Base-by-base conservation (phyloP, 2,329 filamentous ascomycete species). In the Ascochyta koolunga region DNA sequence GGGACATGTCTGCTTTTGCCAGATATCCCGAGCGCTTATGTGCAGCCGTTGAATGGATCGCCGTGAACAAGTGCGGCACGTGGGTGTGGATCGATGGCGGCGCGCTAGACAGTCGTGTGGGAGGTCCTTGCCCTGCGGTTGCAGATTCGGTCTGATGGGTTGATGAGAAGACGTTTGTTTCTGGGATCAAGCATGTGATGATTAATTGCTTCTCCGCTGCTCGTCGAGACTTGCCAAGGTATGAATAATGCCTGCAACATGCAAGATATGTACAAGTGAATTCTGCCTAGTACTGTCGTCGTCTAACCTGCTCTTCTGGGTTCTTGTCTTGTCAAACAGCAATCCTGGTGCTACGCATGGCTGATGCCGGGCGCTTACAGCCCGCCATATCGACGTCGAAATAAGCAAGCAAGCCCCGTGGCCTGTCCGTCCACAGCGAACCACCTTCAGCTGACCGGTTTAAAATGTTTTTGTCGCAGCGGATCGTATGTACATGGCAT, bases 381-480 rank as follows among this genome's bases (percentile, higher is more conserved):
- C 31, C 37, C 29, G 22, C 29, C 16, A 21, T 8, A 21, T 22
- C 13, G 48, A 45, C 35, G 42, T 52, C 37, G 32, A 39, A 33
- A 44, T 16, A 54, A 48, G 44, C 50, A 48, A 48, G 43, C 27
- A 39, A 21, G 22, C 16, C 38, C 42, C 22, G n/a, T 33, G 18
- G 27, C 33, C 24, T 6, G 27, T 39, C 27, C n/a, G n/a, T n/a
- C 24, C 24, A 29, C 36, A 8, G 10, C 18, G n/a, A 47, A 37
- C 22, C 8, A 33, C 19, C 33, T 41, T 31, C 50, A 54, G 50
- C 43, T 48, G 50, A 54, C 50, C n/a, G n/a, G n/a, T n/a, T n/a
- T n/a, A n/a, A n/a, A n/a, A n/a, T n/a, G n/a, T n/a, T n/a, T n/a
- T n/a, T 27, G 32, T 48, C 39, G 33, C 39, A 21, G 32, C 43